Percentiles rank a stretch among this genome's conserved stretches.
These are phyloP conservation scores for Davidsoniella neocaledoniae DNA, from an alignment of 2,329 filamentous ascomycete species.

Conservation along the genomic window DNA sequence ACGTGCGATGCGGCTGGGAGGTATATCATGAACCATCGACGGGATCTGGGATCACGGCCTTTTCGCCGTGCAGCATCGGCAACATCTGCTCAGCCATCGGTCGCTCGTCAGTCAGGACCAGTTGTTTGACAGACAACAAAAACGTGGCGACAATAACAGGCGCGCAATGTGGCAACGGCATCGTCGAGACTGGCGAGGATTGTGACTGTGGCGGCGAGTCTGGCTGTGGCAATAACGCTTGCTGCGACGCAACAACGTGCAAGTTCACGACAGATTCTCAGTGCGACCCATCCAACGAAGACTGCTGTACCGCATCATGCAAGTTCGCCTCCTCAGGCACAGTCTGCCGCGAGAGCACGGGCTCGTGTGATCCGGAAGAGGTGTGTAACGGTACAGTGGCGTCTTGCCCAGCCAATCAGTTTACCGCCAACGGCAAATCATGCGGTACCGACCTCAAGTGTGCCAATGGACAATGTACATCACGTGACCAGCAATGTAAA, in stretches of 20 bases:
- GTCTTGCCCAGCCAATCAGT: conserved; percentile 57
- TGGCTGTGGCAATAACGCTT: conserved; percentile 57
- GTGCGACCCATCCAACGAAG: conserved; percentile 69
- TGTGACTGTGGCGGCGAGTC: conserved; percentile 78
- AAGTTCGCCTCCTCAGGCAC: conserved; percentile 49
- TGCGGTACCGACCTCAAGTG: conserved; percentile 63
- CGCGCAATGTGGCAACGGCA: conserved; percentile 86
- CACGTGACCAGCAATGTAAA: conserved; percentile 75
- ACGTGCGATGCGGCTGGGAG: conserved; percentile 59
- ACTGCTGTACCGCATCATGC: conserved; percentile 56
- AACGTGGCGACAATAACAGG: conserved; percentile 67
- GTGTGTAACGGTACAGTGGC: conserved; percentile 58
- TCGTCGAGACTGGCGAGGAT: conserved; percentile 85
- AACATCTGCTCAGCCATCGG: conserved; percentile 83
- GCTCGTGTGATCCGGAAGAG: conserved; percentile 73
- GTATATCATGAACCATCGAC: conserved; percentile 95
- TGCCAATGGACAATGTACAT: conserved; percentile 88
- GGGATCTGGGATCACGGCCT: conserved; percentile 50
- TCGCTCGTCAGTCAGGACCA: conserved; percentile 56
- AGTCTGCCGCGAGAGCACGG: conserved; percentile 65
- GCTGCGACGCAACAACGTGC: conserved; percentile 78
- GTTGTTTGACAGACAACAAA: conserved; percentile 72
- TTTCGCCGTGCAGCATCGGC: conserved; percentile 78
- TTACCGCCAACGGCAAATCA: conserved; percentile 47
- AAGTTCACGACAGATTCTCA: conserved; percentile 59